These are phyloP conservation scores for Athelia sp. DNA, from an alignment of 1,284 basidiomycete genomes.

Conservation along the genomic window DNA sequence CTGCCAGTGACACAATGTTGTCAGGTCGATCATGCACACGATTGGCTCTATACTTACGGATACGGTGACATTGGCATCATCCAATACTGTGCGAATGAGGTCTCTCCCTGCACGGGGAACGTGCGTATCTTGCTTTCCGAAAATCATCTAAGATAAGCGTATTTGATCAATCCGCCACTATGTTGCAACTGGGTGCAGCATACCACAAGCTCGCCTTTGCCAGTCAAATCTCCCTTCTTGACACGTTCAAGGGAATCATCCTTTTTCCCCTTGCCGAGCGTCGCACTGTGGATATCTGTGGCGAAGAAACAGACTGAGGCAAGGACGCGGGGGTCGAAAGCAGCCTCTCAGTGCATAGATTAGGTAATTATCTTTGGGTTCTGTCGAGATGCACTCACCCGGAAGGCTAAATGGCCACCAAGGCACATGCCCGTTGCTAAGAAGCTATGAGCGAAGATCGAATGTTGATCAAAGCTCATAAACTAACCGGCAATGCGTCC, in stretches of 20 bases:
- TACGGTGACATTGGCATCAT: slow-evolving; percentile 67
- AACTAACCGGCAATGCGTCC: slow-evolving; percentile 77
- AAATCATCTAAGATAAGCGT: slow-evolving; percentile 66
- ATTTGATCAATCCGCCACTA: neutral
- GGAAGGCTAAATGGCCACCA: slow-evolving; percentile 69
- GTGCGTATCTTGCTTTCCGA: slow-evolving; percentile 93
- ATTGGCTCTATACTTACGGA: slow-evolving; percentile 44
- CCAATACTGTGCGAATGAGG: slow-evolving; percentile 75
- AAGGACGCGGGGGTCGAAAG: slow-evolving; percentile 81
- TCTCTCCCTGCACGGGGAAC: slow-evolving; percentile 82
- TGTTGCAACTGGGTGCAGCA: slow-evolving; percentile 19
- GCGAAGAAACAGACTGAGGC: slow-evolving; percentile 90
- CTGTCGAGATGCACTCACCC: neutral
- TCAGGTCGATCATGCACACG: slow-evolving; percentile 2
- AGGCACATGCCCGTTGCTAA: slow-evolving; percentile 83
- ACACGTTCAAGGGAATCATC: slow-evolving; percentile 76
- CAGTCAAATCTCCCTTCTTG: slow-evolving; percentile 66
- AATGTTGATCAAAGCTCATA: no score
- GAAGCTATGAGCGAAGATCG: slow-evolving; percentile 3
- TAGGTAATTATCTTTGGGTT: no score
- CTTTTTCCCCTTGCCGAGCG: slow-evolving; percentile 79
- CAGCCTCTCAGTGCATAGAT: slow-evolving; percentile 56
- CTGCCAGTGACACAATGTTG: slow-evolving; percentile 32
- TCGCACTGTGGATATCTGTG: slow-evolving; percentile 83
- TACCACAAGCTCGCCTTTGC: slow-evolving; percentile 81